Conservation (phyloP, 1,284 basidiomycete species). For the Exobasidium rhododendri region DNA sequence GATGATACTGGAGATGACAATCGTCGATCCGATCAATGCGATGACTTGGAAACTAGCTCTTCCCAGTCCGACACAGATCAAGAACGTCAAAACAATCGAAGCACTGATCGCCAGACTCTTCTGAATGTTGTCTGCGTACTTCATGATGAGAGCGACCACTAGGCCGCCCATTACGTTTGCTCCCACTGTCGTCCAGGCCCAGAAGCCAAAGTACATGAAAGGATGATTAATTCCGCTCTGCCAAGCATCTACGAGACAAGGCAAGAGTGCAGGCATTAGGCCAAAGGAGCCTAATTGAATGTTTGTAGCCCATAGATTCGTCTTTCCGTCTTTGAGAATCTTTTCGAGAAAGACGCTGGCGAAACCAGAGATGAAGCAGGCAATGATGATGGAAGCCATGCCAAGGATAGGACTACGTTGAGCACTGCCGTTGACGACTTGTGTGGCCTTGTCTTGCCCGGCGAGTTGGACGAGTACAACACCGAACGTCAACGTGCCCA, state of each 20-base stretch:
- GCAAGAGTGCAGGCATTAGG: slow-evolving; percentile 19
- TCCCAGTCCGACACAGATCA: neutral
- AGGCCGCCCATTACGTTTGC: neutral
- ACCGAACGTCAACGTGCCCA: neutral
- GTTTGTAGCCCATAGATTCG: slow-evolving; percentile 27
- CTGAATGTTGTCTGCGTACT: slow-evolving; percentile 5
- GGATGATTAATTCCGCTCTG: neutral
- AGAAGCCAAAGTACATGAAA: neutral
- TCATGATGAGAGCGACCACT: neutral
- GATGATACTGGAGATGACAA: neutral
- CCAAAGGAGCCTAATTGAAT: slow-evolving; percentile 25
- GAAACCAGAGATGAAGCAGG: slow-evolving; percentile 16
- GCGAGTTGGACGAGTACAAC: neutral
- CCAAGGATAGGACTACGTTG: neutral
- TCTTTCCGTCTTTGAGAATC: slow-evolving; percentile 20
- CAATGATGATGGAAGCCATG: neutral
- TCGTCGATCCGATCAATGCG: neutral
- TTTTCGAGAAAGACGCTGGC: slow-evolving; percentile 25
- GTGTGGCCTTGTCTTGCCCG: neutral
- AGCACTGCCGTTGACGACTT: neutral
- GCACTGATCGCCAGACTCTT: neutral
- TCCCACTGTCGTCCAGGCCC: slow-evolving; percentile 7
- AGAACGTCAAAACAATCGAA: neutral
- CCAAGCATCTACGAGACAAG: slow-evolving; percentile 1
- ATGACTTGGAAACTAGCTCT: neutral